Conservation (phyloP, 768 basidiomycete species). For the Serendipita sp. region DNA sequence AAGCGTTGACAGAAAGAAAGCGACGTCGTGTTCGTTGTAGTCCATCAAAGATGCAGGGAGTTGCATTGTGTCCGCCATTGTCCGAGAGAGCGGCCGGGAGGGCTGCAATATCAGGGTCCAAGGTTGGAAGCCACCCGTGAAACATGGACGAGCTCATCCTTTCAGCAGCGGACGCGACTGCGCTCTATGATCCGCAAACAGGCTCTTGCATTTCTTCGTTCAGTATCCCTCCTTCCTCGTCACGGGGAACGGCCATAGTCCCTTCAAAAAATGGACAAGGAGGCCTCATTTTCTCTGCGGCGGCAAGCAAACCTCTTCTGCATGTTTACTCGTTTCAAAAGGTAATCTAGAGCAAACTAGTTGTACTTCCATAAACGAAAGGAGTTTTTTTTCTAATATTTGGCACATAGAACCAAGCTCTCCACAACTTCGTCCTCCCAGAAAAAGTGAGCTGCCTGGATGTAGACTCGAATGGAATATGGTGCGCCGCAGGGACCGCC, state of each 20-base stretch:
- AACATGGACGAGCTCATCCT: slow-evolving; percentile 3
- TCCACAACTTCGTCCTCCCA: slow-evolving; percentile 71
- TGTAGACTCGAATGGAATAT: slow-evolving; percentile 52
- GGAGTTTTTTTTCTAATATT: background rate
- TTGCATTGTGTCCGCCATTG: slow-evolving; percentile 20
- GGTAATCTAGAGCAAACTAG: slow-evolving; percentile 25
- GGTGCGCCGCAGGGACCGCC: slow-evolving; percentile 75
- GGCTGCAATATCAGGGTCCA: background rate
- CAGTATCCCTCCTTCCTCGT: slow-evolving; percentile 60
- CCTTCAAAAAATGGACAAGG: slow-evolving; percentile 58
- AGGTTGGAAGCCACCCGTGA: background rate
- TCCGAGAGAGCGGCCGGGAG: slow-evolving; percentile 13
- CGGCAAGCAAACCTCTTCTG: slow-evolving; percentile 75
- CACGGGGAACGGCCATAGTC: slow-evolving; percentile 52
- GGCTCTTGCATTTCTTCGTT: slow-evolving; percentile 66
- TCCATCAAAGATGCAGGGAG: slow-evolving; percentile 26
- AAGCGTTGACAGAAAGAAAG: slow-evolving; percentile 27
- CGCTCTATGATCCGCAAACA: slow-evolving; percentile 21
- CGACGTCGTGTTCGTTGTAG: slow-evolving; percentile 51
- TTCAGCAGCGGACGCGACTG: background rate
- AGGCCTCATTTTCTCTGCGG: slow-evolving; percentile 69
- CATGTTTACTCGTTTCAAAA: slow-evolving; percentile 93
- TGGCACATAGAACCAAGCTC: slow-evolving; percentile 66
- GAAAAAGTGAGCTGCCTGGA: slow-evolving; percentile 77
- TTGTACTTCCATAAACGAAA: background rate